Percentiles rank a stretch among this genome's conserved stretches.
These are phyloP conservation scores for Paraglomus brasilianum DNA, from an alignment of 192 early-diverging fungal genomes.

Conservation along the genomic window DNA sequence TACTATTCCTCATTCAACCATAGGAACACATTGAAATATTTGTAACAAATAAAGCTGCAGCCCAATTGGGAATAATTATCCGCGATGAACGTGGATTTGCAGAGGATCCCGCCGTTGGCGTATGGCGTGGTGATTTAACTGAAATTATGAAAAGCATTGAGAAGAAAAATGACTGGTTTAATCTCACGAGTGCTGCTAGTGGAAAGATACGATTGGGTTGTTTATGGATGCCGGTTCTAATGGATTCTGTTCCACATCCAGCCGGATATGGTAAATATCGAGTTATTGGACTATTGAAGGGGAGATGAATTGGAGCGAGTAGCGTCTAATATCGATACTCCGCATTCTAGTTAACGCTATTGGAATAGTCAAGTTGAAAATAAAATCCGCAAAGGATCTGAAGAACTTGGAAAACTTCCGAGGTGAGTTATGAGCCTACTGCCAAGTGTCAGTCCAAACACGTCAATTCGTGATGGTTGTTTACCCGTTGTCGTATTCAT, in stretches of 20 bases:
- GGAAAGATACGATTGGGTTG: slow-evolving; percentile 36
- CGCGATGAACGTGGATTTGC: slow-evolving; percentile 44
- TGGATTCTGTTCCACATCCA: slow-evolving; percentile 44
- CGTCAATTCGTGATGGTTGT: neutral
- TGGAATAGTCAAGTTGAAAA: slow-evolving; percentile 78
- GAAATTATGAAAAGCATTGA: slow-evolving; percentile 30
- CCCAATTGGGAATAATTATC: slow-evolving; percentile 57
- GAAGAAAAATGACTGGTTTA: slow-evolving; percentile 38
- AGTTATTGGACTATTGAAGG: slow-evolving; percentile 47
- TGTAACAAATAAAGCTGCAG: slow-evolving; percentile 62
- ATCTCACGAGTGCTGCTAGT: slow-evolving; percentile 12
- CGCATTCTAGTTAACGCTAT: slow-evolving; percentile 49
- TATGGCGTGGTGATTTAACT: neutral
- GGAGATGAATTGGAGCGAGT: slow-evolving; percentile 66
- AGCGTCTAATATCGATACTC: slow-evolving; percentile 41
- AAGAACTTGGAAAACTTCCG: slow-evolving; percentile 68
- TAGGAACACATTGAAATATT: slow-evolving; percentile 64
- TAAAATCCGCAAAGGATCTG: slow-evolving; percentile 78
- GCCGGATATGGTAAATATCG: slow-evolving; percentile 35
- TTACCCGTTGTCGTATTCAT: neutral
- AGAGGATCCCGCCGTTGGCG: slow-evolving; percentile 21
- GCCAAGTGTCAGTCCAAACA: slow-evolving; percentile 7
- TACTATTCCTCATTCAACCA: too few species aligned
- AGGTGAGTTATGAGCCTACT: neutral
- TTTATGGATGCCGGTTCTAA: slow-evolving; percentile 71